These are phyloP conservation scores for Cystofilobasidium macerans DNA, from an alignment of 768 basidiomycete species.

Conservation along the genomic window DNA sequence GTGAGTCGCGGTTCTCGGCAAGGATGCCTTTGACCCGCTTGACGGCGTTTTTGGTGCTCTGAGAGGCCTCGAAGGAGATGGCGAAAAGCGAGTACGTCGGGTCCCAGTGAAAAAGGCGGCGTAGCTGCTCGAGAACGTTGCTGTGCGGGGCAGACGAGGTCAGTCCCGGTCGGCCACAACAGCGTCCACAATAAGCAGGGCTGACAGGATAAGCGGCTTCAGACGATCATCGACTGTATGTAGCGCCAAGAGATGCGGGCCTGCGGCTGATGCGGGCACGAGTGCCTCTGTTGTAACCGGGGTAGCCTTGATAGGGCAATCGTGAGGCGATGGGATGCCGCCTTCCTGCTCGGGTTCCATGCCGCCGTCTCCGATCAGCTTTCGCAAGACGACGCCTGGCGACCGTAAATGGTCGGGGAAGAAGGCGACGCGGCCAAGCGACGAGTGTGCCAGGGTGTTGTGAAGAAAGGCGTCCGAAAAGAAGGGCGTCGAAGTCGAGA, in stretches of 20 bases:
- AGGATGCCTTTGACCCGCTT: slow-evolving; percentile 39
- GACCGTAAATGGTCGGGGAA: slow-evolving; percentile 13
- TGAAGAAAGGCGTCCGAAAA: slow-evolving; percentile 37
- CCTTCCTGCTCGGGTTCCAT: slow-evolving; percentile 35
- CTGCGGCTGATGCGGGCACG: slow-evolving; percentile 32
- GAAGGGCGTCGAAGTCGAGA: slow-evolving; percentile 35
- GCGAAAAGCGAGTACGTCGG: slow-evolving; percentile 34
- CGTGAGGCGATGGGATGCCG: slow-evolving; percentile 30
- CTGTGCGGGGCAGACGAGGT: too few relatives aligned
- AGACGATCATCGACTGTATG: neutral
- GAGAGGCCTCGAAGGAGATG: slow-evolving; percentile 36
- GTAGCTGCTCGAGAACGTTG: slow-evolving; percentile 30
- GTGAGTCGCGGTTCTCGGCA: slow-evolving; percentile 34
- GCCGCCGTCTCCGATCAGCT: slow-evolving; percentile 35
- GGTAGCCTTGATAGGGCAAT: slow-evolving; percentile 33
- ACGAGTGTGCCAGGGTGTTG: neutral
- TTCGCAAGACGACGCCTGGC: slow-evolving; percentile 12
- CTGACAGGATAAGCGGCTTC: neutral
- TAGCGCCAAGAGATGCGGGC: neutral
- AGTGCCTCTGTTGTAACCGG: slow-evolving; percentile 30
- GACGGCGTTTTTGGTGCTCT: slow-evolving; percentile 34
- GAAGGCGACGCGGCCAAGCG: neutral
- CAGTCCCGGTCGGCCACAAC: too few relatives aligned
- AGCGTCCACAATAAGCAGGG: too few relatives aligned
- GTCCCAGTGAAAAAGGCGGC: slow-evolving; percentile 30